A percentile compares a stretch with the other conserved stretches of the same genome.
Evolutionary conservation across 23 red algal species (phyloP).

Genomic region (Gracilaria vermiculophylla): DNA sequence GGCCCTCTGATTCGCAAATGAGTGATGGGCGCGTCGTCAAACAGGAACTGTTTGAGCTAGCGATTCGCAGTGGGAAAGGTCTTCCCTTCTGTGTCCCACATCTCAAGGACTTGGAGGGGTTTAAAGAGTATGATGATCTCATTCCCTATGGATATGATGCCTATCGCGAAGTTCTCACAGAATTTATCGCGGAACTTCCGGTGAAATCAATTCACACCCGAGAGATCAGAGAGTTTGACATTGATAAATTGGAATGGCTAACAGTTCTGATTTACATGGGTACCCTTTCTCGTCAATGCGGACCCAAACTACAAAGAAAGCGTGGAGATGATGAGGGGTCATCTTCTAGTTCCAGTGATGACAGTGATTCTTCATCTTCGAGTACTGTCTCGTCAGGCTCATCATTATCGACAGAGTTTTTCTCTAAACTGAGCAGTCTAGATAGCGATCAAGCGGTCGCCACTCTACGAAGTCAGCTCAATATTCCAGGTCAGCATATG

Average conservation of each 20-base stretch:
- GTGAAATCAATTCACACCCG: not conserved
- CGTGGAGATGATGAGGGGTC: not conserved
- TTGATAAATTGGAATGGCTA: constrained; percentile 40
- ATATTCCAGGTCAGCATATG: not conserved
- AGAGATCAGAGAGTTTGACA: constrained; percentile 19
- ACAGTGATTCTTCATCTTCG: not conserved
- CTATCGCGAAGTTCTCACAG: not conserved
- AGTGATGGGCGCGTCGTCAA: constrained; percentile 7
- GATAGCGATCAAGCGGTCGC: constrained; percentile 12
- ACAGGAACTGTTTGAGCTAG: constrained; percentile 14
- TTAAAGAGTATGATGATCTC: constrained; percentile 9
- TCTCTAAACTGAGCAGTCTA: not conserved
- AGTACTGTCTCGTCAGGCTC: not conserved
- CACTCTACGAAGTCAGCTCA: not conserved
- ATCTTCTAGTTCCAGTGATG: not conserved
- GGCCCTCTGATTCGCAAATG: not conserved
- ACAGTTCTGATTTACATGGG: constrained; percentile 28
- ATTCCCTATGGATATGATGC: not conserved
- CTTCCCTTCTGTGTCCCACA: constrained; percentile 53
- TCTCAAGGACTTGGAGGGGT: not conserved
- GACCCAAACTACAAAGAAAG: not conserved
- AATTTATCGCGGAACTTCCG: constrained; percentile 8
- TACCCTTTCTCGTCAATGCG: not conserved
- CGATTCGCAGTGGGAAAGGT: not conserved
- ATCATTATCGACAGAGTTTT: not conserved